Conservation (phyloP, 2,329 filamentous ascomycete genomes). For the Coniochaeta sp. region DNA sequence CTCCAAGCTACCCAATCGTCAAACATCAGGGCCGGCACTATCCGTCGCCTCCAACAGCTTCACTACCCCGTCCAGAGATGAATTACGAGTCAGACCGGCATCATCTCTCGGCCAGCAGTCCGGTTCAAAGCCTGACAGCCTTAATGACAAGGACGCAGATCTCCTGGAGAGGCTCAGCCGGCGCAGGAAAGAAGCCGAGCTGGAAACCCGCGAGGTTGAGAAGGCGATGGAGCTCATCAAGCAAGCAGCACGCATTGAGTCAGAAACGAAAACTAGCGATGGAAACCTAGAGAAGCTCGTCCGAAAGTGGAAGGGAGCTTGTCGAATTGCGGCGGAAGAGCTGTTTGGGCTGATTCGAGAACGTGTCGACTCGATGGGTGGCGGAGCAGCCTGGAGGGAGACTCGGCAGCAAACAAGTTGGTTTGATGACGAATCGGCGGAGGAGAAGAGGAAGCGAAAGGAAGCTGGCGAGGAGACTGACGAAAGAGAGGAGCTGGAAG, state of each 20-base stretch:
- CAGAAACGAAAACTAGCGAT: conserved; percentile 26
- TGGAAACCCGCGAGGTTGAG: conserved; percentile 11
- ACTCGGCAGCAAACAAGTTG: conserved; percentile 14
- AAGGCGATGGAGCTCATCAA: conserved; percentile 23
- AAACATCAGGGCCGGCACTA: neutral
- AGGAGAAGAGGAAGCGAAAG: neutral
- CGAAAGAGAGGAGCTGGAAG: conserved; percentile 12
- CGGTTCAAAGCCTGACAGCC: neutral
- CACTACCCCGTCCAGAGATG: neutral
- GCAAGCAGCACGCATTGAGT: conserved; percentile 46
- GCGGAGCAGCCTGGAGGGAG: conserved; percentile 19
- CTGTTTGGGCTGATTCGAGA: conserved; percentile 55
- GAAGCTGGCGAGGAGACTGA: conserved; percentile 12
- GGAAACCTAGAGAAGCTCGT: conserved; percentile 49
- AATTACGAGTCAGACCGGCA: neutral
- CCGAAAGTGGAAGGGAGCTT: conserved; percentile 53
- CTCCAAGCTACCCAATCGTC: neutral
- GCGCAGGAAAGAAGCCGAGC: conserved; percentile 2
- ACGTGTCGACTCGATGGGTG: conserved; percentile 39
- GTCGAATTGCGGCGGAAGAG: conserved; percentile 59
- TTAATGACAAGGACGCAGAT: conserved; percentile 6
- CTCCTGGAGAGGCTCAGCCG: conserved; percentile 10
- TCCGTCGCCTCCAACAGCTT: neutral
- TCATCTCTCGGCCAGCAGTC: neutral
- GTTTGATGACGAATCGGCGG: conserved; percentile 5